These are phyloP conservation scores for Raddia guianensis DNA, from an alignment of 176 grass and related monocot species.

Conservation along the genomic window DNA sequence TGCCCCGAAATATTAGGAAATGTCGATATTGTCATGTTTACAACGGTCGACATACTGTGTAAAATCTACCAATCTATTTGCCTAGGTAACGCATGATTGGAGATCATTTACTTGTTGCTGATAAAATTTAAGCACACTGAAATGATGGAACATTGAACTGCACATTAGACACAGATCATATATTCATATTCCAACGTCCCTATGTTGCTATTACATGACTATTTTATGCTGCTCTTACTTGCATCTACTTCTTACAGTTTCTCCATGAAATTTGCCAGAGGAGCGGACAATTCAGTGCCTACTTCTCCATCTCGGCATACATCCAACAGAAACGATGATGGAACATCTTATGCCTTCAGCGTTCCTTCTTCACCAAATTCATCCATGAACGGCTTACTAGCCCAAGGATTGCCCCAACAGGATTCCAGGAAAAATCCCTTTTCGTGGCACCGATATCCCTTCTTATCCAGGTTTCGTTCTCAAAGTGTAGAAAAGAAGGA, in stretches of 20 bases:
- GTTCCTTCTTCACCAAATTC: slow-evolving; percentile 66
- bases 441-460: slow-evolving; percentile 52
- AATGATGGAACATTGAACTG: background rate
- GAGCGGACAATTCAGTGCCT: slow-evolving; percentile 43
- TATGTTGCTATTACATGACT: background rate
- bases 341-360: slow-evolving; percentile 48
- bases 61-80: background rate
- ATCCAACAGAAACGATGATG: slow-evolving; percentile 58
- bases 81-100: background rate
- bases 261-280: slow-evolving; percentile 59
- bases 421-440: slow-evolving; percentile 54
- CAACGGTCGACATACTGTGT: too few relatives aligned
- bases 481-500: slow-evolving; percentile 45
- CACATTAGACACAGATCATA: background rate
- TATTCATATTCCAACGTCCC: background rate
- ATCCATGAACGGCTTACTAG: slow-evolving; percentile 43
- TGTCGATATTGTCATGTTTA: background rate
- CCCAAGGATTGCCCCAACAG: slow-evolving; percentile 24
- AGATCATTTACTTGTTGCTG: background rate
- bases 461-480: slow-evolving; percentile 69
- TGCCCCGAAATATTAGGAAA: background rate
- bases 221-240: slow-evolving; percentile 28
- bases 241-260: slow-evolving; percentile 59
- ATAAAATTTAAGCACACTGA: background rate
- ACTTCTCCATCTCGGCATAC: slow-evolving; percentile 41